A percentile compares a stretch with the other conserved stretches of the same genome.
phyloP scores from a whole-genome alignment of 768 basidiomycete genomes.

The Tylopilus vinaceipallidus region DNA sequence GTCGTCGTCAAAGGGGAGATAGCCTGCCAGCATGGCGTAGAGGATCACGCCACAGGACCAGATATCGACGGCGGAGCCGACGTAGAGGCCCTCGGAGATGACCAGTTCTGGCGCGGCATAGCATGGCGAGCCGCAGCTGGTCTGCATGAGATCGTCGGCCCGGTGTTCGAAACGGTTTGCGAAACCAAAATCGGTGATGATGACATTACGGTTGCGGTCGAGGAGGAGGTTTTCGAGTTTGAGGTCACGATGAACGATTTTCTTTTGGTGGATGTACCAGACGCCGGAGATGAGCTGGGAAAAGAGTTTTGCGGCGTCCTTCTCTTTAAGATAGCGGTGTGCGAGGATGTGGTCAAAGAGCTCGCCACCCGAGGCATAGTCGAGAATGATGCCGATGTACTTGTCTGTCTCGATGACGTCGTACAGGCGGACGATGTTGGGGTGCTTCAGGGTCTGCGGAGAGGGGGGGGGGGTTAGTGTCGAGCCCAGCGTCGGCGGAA shows the following conservation, averaged over 20 bases:
- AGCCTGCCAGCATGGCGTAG: slow-evolving; percentile 95
- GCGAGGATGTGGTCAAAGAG: slow-evolving; percentile 99
- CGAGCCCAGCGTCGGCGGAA: slow-evolving; percentile 1
- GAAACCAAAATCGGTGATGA: slow-evolving; percentile 99
- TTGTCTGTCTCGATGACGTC: slow-evolving; percentile 99
- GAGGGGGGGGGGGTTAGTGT: slow-evolving; percentile 12
- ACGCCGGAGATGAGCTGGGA: slow-evolving; percentile 98
- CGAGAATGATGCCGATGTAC: slow-evolving; percentile 98
- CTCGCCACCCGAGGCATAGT: slow-evolving; percentile 97
- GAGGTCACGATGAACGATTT: slow-evolving; percentile 98
- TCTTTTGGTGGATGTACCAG: slow-evolving; percentile 98
- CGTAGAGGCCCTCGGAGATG: slow-evolving; percentile 94
- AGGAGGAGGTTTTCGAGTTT: slow-evolving; percentile 98
- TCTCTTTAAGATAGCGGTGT: slow-evolving; percentile 92
- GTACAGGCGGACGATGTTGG: slow-evolving; percentile 96
- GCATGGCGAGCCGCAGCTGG: slow-evolving; percentile 94
- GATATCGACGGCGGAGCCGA: slow-evolving; percentile 96
- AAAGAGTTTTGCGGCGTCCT: slow-evolving; percentile 93
- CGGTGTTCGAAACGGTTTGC: slow-evolving; percentile 96
- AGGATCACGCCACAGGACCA: slow-evolving; percentile 96
- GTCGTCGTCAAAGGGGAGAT: slow-evolving; percentile 99
- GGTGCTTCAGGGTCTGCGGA: slow-evolving; percentile 84
- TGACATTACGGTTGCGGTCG: slow-evolving; percentile 95
- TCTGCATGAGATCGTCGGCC: slow-evolving; percentile 95
- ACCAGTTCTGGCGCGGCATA: slow-evolving; percentile 98